phyloP scores from a whole-genome alignment of 257 asterid genomes.

The Cordia subcordata region DNA sequence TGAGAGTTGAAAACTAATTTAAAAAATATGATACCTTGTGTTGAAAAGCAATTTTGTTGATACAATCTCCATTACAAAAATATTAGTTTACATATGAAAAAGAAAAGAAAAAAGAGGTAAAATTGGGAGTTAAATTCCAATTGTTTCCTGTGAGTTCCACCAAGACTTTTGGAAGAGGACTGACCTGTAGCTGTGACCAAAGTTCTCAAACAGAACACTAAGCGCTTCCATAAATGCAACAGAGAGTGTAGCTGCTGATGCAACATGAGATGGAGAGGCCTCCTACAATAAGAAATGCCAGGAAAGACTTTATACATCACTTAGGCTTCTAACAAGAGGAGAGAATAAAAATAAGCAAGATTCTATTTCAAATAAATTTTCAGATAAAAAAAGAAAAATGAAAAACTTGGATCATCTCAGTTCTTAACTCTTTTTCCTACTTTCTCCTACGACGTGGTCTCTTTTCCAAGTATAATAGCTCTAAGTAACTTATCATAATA shows the following conservation, averaged over 20 bases:
- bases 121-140: not conserved
- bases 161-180: not conserved
- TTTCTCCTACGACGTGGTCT: too few species aligned
- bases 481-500: too few species aligned
- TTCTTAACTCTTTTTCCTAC: too few species aligned
- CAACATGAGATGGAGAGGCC: constrained; percentile 83
- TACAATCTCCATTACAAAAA: too few species aligned
- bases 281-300: constrained; percentile 39
- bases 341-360: not conserved
- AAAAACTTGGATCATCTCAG: too few species aligned
- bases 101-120: not conserved
- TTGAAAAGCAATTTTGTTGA: too few species aligned
- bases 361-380: not conserved
- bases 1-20: not conserved
- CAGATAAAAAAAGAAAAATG: not conserved
- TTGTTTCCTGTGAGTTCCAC: too few species aligned
- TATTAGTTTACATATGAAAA: too few species aligned
- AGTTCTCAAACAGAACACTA: constrained; percentile 65
- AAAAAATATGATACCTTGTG: too few species aligned
- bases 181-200: constrained; percentile 69
- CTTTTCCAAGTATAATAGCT: too few species aligned
- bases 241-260: constrained; percentile 94
- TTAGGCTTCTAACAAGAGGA: not conserved
- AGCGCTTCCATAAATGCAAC: constrained; percentile 97
- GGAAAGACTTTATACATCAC: too few species aligned